Evolutionary conservation across 2,329 filamentous ascomycete species (phyloP).

Genomic region (Ampelomyces quisqualis): DNA sequence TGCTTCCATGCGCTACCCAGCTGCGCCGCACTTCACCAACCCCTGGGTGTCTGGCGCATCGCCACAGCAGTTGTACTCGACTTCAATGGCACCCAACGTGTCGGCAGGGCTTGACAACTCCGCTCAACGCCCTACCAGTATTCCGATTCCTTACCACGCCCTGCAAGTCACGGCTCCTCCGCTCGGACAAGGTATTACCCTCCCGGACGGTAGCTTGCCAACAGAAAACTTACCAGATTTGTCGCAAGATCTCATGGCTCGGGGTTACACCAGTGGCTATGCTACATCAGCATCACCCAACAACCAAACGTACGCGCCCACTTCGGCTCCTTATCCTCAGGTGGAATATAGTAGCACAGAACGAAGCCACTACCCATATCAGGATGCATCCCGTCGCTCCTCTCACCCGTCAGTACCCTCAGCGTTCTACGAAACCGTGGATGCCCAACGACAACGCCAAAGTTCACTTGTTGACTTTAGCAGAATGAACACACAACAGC

Average conservation of each 20-base stretch:
- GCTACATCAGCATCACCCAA: constrained; percentile 69
- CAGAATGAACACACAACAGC: constrained; percentile 59
- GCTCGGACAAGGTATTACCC: constrained; percentile 67
- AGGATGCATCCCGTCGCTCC: constrained; percentile 65
- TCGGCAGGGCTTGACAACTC: constrained; percentile 43
- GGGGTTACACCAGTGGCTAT: constrained; percentile 69
- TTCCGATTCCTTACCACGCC: constrained; percentile 70
- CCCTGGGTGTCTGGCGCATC: constrained; percentile 70
- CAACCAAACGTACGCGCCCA: constrained; percentile 65
- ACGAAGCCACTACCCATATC: constrained; percentile 58
- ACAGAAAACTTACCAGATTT: constrained; percentile 68
- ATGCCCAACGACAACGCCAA: constrained; percentile 54
- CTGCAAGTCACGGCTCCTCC: constrained; percentile 73
- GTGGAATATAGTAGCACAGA: constrained; percentile 66
- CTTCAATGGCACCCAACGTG: constrained; percentile 62
- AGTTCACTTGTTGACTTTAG: constrained; percentile 66
- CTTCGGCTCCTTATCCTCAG: constrained; percentile 70
- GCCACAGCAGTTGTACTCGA: constrained; percentile 64
- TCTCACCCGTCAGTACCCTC: constrained; percentile 80
- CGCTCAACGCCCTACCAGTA: constrained; percentile 61
- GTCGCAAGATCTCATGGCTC: constrained; percentile 74
- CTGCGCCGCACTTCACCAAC: constrained; percentile 77
- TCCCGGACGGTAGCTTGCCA: constrained; percentile 62
- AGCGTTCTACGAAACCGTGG: constrained; percentile 52
- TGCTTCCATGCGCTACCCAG: constrained; percentile 66